Percentiles rank a stretch among this genome's conserved stretches.
Evolutionary conservation across 768 basidiomycete species (phyloP).

Genomic region (Lactifluus piperatus): DNA sequence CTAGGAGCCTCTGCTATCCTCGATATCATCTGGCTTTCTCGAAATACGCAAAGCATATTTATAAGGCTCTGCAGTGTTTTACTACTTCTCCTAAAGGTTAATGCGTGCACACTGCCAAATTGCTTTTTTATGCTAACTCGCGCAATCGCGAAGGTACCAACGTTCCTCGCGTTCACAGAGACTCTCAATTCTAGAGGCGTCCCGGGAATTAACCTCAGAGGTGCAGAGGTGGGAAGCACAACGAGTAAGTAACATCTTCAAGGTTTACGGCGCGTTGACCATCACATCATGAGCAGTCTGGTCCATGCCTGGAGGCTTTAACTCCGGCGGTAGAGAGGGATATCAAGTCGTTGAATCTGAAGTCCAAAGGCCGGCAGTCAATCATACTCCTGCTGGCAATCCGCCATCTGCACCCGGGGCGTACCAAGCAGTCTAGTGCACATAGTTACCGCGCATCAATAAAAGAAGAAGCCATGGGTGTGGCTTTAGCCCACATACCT

Average conservation of each 20-base stretch:
- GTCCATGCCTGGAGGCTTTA: slow-evolving; percentile 38
- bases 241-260: slow-evolving; percentile 25
- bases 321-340: slow-evolving; percentile 28
- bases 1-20: slow-evolving; percentile 52
- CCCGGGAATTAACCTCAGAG: slow-evolving; percentile 27
- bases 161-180: slow-evolving; percentile 28
- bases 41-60: slow-evolving; percentile 46
- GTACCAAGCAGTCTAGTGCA: slow-evolving; percentile 28
- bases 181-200: slow-evolving; percentile 32
- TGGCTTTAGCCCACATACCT: neutral
- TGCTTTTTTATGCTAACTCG: neutral
- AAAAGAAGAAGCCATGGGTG: neutral
- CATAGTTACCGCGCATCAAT: neutral
- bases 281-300: slow-evolving; percentile 27
- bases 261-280: neutral
- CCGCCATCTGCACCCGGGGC: slow-evolving; percentile 25
- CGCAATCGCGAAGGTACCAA: slow-evolving; percentile 26
- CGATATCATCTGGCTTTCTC: slow-evolving; percentile 64
- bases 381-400: slow-evolving; percentile 19
- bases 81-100: slow-evolving; percentile 32
- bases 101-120: neutral
- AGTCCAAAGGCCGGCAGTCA: slow-evolving; percentile 22
- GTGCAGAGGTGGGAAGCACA: slow-evolving; percentile 28
- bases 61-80: slow-evolving; percentile 42
- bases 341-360: slow-evolving; percentile 30